These are phyloP conservation scores for Polychytrium aggregatum DNA, from an alignment of 192 early-diverging fungal genomes.

Conservation along the genomic window DNA sequence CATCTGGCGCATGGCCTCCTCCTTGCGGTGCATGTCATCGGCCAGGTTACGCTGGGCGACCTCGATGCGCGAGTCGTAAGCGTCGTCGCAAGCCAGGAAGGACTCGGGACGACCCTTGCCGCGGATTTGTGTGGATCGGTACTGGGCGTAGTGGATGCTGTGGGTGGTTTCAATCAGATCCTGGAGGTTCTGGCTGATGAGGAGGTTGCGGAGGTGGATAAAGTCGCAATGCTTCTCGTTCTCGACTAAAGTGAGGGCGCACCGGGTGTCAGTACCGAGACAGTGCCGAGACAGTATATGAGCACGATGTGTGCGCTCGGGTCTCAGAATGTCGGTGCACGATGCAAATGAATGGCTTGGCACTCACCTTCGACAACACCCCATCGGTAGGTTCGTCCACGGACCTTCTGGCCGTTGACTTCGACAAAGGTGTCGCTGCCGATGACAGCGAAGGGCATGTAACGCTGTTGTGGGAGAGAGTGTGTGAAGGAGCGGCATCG, in stretches of 20 bases:
- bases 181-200: constrained; percentile 78
- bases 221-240: constrained; percentile 97
- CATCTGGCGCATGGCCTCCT: constrained; percentile 58
- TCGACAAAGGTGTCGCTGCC: constrained; percentile 79
- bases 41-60: constrained; percentile 46
- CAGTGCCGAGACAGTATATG: no score
- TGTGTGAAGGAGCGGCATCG: no score
- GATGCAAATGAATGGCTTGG: no score
- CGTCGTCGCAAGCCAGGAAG: constrained; percentile 68
- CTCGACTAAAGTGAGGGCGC: constrained; percentile 58
- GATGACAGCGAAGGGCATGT: constrained; percentile 90
- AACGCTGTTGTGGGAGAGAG: no score
- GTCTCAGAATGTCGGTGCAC: no score
- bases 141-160: constrained; percentile 88
- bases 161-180: constrained; percentile 97
- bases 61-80: constrained; percentile 62
- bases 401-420: constrained; percentile 77
- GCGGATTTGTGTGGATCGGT: constrained; percentile 86
- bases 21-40: constrained; percentile 59
- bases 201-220: constrained; percentile 79
- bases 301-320: no score
- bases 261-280: no score
- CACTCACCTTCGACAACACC: constrained; percentile 74
- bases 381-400: constrained; percentile 92
- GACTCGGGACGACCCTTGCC: constrained; percentile 63